Evolutionary conservation across 1,139 yeast genomes (phyloP), one percentile per base, ranked within the genome.

Genomic region (Diutina siamensis): DNA sequence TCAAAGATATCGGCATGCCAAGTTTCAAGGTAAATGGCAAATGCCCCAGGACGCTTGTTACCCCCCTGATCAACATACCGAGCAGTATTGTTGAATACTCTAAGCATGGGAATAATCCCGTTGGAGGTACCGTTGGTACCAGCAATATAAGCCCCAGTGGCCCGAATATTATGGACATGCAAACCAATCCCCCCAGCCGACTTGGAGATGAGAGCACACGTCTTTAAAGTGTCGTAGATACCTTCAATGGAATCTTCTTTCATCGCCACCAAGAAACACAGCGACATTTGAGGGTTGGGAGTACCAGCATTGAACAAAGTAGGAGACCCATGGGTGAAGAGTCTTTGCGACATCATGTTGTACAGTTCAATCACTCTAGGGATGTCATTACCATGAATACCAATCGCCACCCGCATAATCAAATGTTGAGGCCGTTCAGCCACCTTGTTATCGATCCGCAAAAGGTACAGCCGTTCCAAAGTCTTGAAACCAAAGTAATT

Each of bases 51-150:
- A 52, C 82, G 59, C 58, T 76, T 76, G 53, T 76, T 76, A 28
- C 81, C 81, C 32, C 82, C 82, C 56, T 76, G 82, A 52, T 76
- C 81, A 25, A 76, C 82, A 53, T 75, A 76, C 55, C 78, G 67
- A 17, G 82, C 80, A 7, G 80, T 75, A 54, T 74, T 71, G 55
- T 76, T 76, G 59, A 76, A 76, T 18, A 76, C 81, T 51, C 76
- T 67, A 15, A 76, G 60, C 80, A 76, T 74, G 1, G 82, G 82
- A 19, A 76, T 73, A 41, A 76, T 59, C 18, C 82, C 82, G 55
- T 67, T 73, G 3, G 80, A 73, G 3, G 67, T 66, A 27, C 81
- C 82, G 56, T 74, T 74, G 8, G 80, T 65, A 40, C 78, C 73
- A 3, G 76, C 64, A 44, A 76, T 74, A 52, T 68, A 64, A 2